These are phyloP conservation scores for Cercospora sp. DNA, from an alignment of 2,329 filamentous ascomycete species.

Conservation along the genomic window DNA sequence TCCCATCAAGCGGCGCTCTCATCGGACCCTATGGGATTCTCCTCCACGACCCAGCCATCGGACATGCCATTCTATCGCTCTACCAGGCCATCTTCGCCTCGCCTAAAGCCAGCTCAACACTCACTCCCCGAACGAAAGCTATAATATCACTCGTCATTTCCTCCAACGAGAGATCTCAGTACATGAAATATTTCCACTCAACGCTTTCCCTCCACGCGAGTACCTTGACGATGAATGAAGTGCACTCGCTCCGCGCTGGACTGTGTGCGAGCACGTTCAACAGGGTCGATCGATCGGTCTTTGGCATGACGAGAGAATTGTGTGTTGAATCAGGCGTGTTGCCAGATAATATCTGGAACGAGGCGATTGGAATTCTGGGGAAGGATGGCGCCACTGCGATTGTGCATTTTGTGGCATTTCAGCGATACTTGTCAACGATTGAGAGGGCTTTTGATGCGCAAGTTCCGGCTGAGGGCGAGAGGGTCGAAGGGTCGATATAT, in stretches of 20 bases:
- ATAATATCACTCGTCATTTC: conserved; percentile 19
- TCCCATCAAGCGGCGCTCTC: conserved; percentile 18
- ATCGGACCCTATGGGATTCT: conserved; percentile 20
- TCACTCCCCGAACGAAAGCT: conserved; percentile 4
- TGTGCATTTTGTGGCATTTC: conserved; percentile 14
- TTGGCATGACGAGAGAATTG: conserved; percentile 16
- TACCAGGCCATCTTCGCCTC: conserved; percentile 9
- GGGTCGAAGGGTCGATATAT: neutral
- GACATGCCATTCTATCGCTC: conserved; percentile 14
- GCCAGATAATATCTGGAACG: conserved; percentile 14
- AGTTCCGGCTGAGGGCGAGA: conserved; percentile 13
- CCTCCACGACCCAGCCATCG: conserved; percentile 18
- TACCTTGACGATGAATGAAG: conserved; percentile 15
- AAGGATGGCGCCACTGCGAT: conserved; percentile 7
- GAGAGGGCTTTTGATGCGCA: conserved; percentile 25
- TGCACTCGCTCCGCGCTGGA: conserved; percentile 15
- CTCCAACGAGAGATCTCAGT: conserved; percentile 14
- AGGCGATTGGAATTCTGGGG: conserved; percentile 14
- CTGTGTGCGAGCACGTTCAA: conserved; percentile 14
- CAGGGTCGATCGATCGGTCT: conserved; percentile 11
- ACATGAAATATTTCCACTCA: conserved; percentile 14
- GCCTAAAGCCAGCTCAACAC: conserved; percentile 2
- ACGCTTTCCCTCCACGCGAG: neutral
- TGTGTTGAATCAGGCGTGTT: conserved; percentile 12
- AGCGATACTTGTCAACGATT: conserved; percentile 18